phyloP scores from a whole-genome alignment of 2,329 filamentous ascomycete species.

The Hypoxylon sp. region DNA sequence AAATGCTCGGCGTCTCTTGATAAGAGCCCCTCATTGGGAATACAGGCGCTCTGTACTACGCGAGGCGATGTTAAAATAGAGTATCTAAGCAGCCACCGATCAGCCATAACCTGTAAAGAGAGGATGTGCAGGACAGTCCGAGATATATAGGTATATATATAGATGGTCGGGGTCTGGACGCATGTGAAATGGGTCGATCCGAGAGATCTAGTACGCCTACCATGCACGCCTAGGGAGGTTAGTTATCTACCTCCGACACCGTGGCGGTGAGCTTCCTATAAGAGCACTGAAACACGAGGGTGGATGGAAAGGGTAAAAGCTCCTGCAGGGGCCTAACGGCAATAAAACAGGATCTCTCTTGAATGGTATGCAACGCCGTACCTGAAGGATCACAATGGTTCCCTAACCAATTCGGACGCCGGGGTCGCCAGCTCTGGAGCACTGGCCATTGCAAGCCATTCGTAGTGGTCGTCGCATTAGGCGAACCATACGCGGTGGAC shows the following conservation, averaged over 20 bases:
- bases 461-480: neutral
- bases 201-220: conserved; percentile 3
- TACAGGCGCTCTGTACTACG: neutral
- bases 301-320: conserved; percentile 1
- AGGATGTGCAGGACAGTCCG: neutral
- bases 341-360: neutral
- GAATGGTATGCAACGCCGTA: conserved; percentile 2
- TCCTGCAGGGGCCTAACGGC: neutral
- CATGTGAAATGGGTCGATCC: conserved; percentile 4
- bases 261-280: conserved; percentile 22
- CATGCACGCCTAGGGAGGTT: conserved; percentile 1
- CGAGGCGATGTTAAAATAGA: neutral
- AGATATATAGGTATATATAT: conserved; percentile 1
- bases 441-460: neutral
- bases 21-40: neutral
- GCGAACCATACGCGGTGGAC: neutral
- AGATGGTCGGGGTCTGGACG: neutral
- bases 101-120: neutral
- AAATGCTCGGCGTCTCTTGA: neutral
- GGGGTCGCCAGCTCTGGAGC: neutral
- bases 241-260: conserved; percentile 15
- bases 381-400: conserved; percentile 20
- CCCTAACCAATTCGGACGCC: neutral
- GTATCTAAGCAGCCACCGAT: neutral
- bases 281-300: conserved; percentile 28